Evolutionary conservation across 2,329 filamentous ascomycete species (phyloP).

Genomic region (Lizonia empirigonia): DNA sequence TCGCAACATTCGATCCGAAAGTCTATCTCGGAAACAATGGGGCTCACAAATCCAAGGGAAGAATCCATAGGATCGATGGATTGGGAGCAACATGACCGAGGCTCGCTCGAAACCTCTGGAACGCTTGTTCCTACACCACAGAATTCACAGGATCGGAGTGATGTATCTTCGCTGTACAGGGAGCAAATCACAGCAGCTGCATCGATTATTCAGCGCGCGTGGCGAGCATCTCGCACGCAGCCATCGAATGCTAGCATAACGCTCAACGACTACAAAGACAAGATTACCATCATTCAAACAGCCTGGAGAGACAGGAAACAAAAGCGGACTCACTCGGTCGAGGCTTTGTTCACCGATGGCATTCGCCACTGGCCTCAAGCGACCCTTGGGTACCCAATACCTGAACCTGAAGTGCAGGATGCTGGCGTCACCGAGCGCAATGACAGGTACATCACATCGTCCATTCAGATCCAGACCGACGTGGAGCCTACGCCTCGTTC

Average conservation of each 20-base stretch:
- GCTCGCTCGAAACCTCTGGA: conserved; percentile 34
- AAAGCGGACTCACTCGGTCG: conserved; percentile 36
- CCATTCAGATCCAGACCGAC: conserved; percentile 44
- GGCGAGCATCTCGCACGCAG: conserved; percentile 37
- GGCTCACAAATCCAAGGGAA: conserved; percentile 39
- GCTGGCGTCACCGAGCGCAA: conserved; percentile 24
- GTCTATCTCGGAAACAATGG: conserved; percentile 40
- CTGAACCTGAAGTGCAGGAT: conserved; percentile 36
- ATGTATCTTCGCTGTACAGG: conserved; percentile 32
- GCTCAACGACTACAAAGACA: conserved; percentile 47
- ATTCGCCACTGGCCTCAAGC: conserved; percentile 45
- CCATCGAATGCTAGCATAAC: conserved; percentile 27
- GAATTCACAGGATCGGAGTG: conserved; percentile 34
- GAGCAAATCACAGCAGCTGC: conserved; percentile 40
- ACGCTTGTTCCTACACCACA: conserved; percentile 37
- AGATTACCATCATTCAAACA: conserved; percentile 47
- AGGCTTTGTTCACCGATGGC: conserved; percentile 39
- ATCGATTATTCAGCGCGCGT: conserved; percentile 45
- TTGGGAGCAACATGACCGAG: conserved; percentile 30
- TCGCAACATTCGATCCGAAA: conserved; percentile 45
- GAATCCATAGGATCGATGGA: conserved; percentile 35
- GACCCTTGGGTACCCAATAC: conserved; percentile 41
- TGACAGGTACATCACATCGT: conserved; percentile 35
- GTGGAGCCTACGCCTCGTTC: conserved; percentile 32
- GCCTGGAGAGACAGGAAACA: conserved; percentile 46